phyloP scores from a whole-genome alignment of 2,329 filamentous ascomycete genomes.

The Neoscytalidium dimidiatum region DNA sequence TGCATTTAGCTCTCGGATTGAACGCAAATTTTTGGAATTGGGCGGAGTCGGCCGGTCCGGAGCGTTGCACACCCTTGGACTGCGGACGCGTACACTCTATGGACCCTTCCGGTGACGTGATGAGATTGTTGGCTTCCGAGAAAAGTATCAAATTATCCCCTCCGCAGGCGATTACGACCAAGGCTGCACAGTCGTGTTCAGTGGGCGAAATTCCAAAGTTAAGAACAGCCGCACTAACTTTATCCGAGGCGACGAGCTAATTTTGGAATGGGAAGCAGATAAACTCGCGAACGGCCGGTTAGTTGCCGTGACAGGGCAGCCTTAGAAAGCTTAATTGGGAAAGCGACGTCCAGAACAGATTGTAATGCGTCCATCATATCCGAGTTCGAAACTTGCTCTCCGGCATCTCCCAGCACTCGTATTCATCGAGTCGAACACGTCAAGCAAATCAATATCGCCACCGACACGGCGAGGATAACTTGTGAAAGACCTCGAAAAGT shows the following conservation, averaged over 20 bases:
- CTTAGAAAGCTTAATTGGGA: background rate
- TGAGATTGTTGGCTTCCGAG: background rate
- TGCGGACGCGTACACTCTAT: background rate
- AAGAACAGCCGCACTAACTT: background rate
- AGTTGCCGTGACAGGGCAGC: background rate
- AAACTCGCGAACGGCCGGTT: background rate
- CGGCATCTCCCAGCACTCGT: background rate
- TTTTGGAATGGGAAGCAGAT: background rate
- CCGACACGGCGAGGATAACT: background rate
- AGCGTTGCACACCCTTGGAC: background rate
- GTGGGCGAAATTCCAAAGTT: no score
- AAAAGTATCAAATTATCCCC: no score
- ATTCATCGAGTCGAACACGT: no score
- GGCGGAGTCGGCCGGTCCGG: background rate
- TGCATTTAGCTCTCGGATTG: background rate
- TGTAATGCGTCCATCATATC: background rate
- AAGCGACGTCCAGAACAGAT: background rate
- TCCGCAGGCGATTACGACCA: background rate
- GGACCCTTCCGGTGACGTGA: background rate
- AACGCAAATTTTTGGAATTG: background rate
- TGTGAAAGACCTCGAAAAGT: no score
- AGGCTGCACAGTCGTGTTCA: no score
- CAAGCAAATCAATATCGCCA: background rate
- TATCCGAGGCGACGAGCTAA: background rate
- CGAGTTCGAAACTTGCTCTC: background rate